Conservation (phyloP, 768 basidiomycete genomes). For the Boletus reticuloceps region DNA sequence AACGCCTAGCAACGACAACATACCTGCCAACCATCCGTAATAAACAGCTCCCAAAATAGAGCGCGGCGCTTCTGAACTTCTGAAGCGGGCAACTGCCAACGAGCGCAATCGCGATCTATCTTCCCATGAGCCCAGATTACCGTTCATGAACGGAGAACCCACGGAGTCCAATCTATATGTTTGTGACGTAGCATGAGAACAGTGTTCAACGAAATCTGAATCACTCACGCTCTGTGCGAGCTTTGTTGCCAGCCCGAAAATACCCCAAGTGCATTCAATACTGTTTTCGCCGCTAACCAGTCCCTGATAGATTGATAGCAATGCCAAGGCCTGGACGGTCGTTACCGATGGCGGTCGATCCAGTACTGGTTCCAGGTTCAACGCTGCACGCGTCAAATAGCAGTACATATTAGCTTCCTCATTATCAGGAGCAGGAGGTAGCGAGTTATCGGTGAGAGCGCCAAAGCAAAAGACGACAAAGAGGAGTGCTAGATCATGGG, state of each 20-base stretch:
- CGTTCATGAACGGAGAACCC: constrained; percentile 27
- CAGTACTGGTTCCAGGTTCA: constrained; percentile 65
- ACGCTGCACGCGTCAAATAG: constrained; percentile 59
- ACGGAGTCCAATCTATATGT: constrained; percentile 64
- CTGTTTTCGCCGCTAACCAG: constrained; percentile 65
- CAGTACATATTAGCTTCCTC: constrained; percentile 52
- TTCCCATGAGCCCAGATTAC: constrained; percentile 12
- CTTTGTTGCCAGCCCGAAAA: constrained; percentile 64
- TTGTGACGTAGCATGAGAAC: constrained; percentile 2
- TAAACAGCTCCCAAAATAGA: constrained; percentile 72
- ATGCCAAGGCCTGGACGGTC: constrained; percentile 62
- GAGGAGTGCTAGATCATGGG: constrained; percentile 63
- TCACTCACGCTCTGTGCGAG: constrained; percentile 63
- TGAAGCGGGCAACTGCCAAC: constrained; percentile 58
- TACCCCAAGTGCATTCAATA: constrained; percentile 65
- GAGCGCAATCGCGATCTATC: constrained; percentile 67
- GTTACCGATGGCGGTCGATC: constrained; percentile 70
- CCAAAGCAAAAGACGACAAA: constrained; percentile 65
- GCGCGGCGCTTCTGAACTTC: constrained; percentile 72
- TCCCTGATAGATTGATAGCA: constrained; percentile 73
- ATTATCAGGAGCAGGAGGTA: constrained; percentile 54
- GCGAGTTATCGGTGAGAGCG: constrained; percentile 51
- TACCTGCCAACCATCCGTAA: constrained; percentile 76
- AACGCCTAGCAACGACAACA: constrained; percentile 10
- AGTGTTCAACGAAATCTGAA: background rate